Base-by-base conservation (phyloP, 1,284 basidiomycete genomes). In the Sporisorium iseilematis-ciliati region DNA sequence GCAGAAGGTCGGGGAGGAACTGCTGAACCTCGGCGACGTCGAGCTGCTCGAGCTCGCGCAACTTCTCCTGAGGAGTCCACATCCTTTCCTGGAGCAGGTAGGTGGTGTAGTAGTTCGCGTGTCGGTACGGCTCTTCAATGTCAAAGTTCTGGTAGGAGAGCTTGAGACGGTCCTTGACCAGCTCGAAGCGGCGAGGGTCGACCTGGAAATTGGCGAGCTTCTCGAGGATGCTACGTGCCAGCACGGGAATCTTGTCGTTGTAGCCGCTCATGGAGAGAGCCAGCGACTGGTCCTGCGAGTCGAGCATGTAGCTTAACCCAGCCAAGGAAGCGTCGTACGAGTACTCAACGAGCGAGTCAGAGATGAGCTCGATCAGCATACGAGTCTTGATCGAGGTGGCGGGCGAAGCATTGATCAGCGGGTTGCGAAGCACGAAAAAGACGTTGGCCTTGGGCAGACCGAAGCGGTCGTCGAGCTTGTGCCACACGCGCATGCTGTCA, bases 261-360 rank as follows among this genome's bases (percentile, higher is more conserved):
- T 97, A 99, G 2, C 97, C 97, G 55, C 89, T 89, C 51, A 95
- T 87, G 10, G 89, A 88, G 33, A 97, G 85, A 51, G 88, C 89
- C 42, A 98, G 85, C 2, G 92, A 92, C 31, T 91, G 90, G 7
- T 88, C 88, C 72, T 91, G 89, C 31, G 89, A 88, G 38, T 89
- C 87, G 76, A 97, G 89, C 77, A 87, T 89, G 87, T 97, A 99
- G 14, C 88, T 88, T 51, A 99, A 88, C 16, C 95, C 95, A 31
- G 95, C 97, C 20, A 99, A 89, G 57, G 93, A 92, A 8, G 97
- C 97, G 80, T 95, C 92, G 85, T 99, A 99, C 0, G 93, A 89
- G 82, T 92, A 95, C 86, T 99, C 96, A 11, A 91, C 92, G 57
- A 97, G 89, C 0, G 92, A 90, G 83, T 99, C 97, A 42, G 90